Evolutionary conservation across 179 eudicot genomes (phyloP).

Genomic region (Patellifolia procumbens): DNA sequence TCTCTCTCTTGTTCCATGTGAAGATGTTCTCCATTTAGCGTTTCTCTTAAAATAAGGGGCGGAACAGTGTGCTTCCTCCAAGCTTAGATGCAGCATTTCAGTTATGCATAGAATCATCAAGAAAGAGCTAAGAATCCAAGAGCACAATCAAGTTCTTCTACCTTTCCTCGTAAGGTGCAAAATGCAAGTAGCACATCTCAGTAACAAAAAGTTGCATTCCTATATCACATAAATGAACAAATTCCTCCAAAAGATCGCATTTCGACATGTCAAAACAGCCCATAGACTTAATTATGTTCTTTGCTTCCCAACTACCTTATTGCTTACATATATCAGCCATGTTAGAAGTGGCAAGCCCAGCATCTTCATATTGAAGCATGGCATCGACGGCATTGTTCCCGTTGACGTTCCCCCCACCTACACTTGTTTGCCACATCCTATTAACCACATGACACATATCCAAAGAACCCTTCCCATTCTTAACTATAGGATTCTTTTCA

Average conservation of each 20-base stretch:
- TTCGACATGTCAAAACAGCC: slow-evolving; percentile 7
- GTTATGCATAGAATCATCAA: neutral
- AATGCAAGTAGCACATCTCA: neutral
- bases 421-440: slow-evolving; percentile 84
- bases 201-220: slow-evolving; percentile 11
- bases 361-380: slow-evolving; percentile 69
- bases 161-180: neutral
- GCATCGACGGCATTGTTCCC: slow-evolving; percentile 48
- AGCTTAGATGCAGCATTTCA: neutral
- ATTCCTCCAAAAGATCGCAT: slow-evolving; percentile 11
- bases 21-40: too few species aligned
- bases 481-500: slow-evolving; percentile 42
- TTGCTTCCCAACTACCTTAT: slow-evolving; percentile 19
- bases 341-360: slow-evolving; percentile 63
- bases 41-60: neutral
- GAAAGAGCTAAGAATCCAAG: neutral
- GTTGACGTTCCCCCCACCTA: slow-evolving; percentile 70
- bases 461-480: slow-evolving; percentile 65
- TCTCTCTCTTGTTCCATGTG: too few species aligned
- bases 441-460: slow-evolving; percentile 65
- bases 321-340: slow-evolving; percentile 64
- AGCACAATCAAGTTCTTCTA: neutral
- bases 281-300: slow-evolving; percentile 13
- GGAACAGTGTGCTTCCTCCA: slow-evolving; percentile 5
- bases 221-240: slow-evolving; percentile 2